phyloP scores from a whole-genome alignment of 2,329 filamentous ascomycete species.

The Cucurbitaria berberidis region DNA sequence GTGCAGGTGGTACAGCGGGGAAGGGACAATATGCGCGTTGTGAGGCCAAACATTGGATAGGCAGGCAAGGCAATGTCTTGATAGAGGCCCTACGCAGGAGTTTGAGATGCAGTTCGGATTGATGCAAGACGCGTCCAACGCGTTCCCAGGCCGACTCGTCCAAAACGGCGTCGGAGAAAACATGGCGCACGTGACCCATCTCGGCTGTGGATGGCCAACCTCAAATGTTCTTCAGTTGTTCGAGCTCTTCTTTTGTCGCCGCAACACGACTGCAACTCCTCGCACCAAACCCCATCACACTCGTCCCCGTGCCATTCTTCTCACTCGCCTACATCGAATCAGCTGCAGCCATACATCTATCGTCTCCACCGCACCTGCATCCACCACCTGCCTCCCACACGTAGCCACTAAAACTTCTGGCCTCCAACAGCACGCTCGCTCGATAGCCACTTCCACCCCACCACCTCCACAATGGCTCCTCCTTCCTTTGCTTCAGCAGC shows the following conservation, averaged over 20 bases:
- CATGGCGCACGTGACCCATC: slow-evolving; percentile 14
- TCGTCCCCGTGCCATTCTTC: slow-evolving; percentile 8
- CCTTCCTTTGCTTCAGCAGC: slow-evolving; percentile 60
- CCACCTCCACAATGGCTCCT: slow-evolving; percentile 51
- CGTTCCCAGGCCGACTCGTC: slow-evolving; percentile 1
- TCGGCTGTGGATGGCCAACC: slow-evolving; percentile 22
- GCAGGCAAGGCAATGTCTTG: background rate
- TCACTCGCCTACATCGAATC: slow-evolving; percentile 19
- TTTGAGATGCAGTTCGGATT: background rate
- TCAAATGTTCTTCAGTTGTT: slow-evolving; percentile 20
- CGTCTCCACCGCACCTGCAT: slow-evolving; percentile 31
- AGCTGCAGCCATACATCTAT: slow-evolving; percentile 30
- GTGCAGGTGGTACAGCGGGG: background rate
- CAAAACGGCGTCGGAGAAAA: background rate
- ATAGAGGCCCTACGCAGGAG: background rate
- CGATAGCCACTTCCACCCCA: slow-evolving; percentile 25
- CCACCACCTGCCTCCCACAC: slow-evolving; percentile 28
- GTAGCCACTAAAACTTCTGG: slow-evolving; percentile 32
- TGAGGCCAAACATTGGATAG: background rate
- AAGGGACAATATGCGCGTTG: background rate
- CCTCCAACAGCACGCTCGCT: slow-evolving; percentile 31
- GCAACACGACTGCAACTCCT: slow-evolving; percentile 21
- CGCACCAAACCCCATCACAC: slow-evolving; percentile 14
- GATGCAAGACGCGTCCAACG: background rate
- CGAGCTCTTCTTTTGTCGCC: slow-evolving; percentile 24